Percentiles rank a stretch among this genome's conserved stretches.
Conservation (phyloP, 1,284 basidiomycete species). For the Moniliella sp. region DNA sequence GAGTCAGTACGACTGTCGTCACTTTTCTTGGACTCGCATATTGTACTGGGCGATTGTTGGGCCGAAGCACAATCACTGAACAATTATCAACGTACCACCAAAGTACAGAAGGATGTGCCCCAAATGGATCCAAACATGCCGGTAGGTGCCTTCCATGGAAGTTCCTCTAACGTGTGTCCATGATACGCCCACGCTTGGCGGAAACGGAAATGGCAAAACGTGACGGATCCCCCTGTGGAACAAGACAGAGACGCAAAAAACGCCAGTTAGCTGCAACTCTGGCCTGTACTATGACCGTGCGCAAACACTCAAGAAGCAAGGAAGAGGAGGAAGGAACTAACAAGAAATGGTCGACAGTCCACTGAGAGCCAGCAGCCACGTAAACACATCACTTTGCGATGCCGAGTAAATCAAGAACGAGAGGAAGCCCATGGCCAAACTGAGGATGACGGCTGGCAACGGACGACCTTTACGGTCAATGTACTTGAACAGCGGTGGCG, state of each 20-base stretch:
- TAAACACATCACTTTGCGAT: constrained; percentile 27
- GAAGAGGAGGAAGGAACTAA: too few species aligned
- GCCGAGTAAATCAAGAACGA: constrained; percentile 18
- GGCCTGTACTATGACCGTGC: too few species aligned
- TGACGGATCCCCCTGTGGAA: constrained; percentile 35
- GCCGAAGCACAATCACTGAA: too few species aligned
- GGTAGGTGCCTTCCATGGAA: constrained; percentile 38
- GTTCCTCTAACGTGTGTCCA: constrained; percentile 38
- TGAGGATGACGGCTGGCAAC: constrained; percentile 34
- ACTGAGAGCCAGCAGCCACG: constrained; percentile 39
- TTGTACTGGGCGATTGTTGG: too few species aligned
- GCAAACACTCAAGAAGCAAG: too few species aligned
- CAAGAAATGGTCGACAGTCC: constrained; percentile 38
- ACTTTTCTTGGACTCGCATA: too few species aligned
- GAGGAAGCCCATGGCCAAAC: constrained; percentile 19
- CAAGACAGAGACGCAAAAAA: too few species aligned
- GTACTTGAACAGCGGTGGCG: constrained; percentile 34
- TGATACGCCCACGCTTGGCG: constrained; percentile 37
- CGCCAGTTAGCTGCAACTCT: too few species aligned
- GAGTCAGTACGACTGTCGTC: too few species aligned
- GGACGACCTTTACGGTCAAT: constrained; percentile 42
- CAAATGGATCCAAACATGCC: constrained; percentile 37
- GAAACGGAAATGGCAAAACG: constrained; percentile 36
- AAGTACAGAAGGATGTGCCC: constrained; percentile 35
- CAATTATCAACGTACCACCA: too few species aligned